These are phyloP conservation scores for Boletellus ananas DNA, from an alignment of 768 basidiomycete species.

Conservation along the genomic window DNA sequence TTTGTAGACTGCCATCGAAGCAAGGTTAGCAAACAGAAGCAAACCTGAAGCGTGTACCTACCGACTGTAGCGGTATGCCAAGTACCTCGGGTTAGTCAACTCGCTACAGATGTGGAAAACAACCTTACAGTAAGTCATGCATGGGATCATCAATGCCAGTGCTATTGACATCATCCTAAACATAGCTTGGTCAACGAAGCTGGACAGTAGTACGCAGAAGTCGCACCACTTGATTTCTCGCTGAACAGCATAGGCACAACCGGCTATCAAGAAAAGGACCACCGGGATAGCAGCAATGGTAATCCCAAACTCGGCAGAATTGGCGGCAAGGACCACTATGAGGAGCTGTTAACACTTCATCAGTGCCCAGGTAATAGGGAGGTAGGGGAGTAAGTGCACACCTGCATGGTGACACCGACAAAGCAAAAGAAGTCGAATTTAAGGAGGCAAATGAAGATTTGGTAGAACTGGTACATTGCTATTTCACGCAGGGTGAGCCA, in stretches of 20 bases:
- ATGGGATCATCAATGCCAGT: conserved; percentile 73
- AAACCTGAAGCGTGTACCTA: conserved; percentile 9
- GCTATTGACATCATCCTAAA: conserved; percentile 64
- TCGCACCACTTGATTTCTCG: conserved; percentile 76
- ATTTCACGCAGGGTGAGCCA: conserved; percentile 7
- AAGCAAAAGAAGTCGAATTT: conserved; percentile 92
- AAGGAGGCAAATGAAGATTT: conserved; percentile 81
- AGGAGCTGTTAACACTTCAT: conserved; percentile 52
- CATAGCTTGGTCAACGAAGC: conserved; percentile 1
- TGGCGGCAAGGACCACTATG: conserved; percentile 63
- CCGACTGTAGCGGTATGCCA: conserved; percentile 21
- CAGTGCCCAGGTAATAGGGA: not conserved
- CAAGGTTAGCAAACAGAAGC: not conserved
- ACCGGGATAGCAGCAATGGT: conserved; percentile 83
- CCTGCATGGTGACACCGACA: conserved; percentile 86
- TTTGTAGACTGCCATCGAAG: conserved; percentile 62
- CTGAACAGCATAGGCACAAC: conserved; percentile 68
- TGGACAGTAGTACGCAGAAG: not conserved
- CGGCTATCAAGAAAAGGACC: conserved; percentile 60
- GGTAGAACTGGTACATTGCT: conserved; percentile 90
- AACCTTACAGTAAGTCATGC: conserved; percentile 70
- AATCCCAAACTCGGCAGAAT: conserved; percentile 75
- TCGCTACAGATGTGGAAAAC: not conserved
- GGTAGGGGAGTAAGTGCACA: conserved; percentile 16
- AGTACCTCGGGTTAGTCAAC: conserved; percentile 1